phyloP scores from a whole-genome alignment of 2,329 filamentous ascomycete genomes.

The Calonectria hongkongensis region DNA sequence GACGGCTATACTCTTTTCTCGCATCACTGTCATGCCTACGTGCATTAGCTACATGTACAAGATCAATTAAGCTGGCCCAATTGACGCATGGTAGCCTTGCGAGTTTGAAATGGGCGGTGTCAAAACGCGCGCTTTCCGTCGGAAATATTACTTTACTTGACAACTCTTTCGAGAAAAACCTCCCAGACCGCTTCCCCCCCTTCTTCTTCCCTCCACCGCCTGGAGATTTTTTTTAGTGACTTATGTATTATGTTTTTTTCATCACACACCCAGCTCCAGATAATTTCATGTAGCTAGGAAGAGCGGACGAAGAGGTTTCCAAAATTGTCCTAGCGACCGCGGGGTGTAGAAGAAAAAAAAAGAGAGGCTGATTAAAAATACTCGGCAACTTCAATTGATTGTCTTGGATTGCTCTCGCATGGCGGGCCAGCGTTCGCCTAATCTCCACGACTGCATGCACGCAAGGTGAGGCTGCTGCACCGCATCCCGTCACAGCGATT shows the following conservation, averaged over 20 bases:
- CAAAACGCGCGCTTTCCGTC: slow-evolving; percentile 27
- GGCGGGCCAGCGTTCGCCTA: slow-evolving; percentile 34
- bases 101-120: slow-evolving; percentile 21
- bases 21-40: slow-evolving; percentile 19
- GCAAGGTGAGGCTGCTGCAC: slow-evolving; percentile 13
- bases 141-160: slow-evolving; percentile 28
- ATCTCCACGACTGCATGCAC: slow-evolving; percentile 38
- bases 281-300: slow-evolving; percentile 21
- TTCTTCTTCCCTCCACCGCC: slow-evolving; percentile 22
- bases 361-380: slow-evolving; percentile 3
- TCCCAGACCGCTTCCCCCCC: slow-evolving; percentile 25
- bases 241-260: not conserved
- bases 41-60: slow-evolving; percentile 29
- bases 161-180: slow-evolving; percentile 10
- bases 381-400: not conserved
- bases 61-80: slow-evolving; percentile 20
- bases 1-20: slow-evolving; percentile 10
- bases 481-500: slow-evolving; percentile 26
- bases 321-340: not conserved
- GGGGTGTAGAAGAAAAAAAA: slow-evolving; percentile 15
- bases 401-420: slow-evolving; percentile 22
- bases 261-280: slow-evolving; percentile 8
- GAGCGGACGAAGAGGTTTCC: not conserved
- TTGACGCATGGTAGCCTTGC: slow-evolving; percentile 19
- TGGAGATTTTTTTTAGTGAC: slow-evolving; percentile 20